These are phyloP conservation scores for Cladosporium sp. DNA, from an alignment of 2,329 filamentous ascomycete species.

Conservation along the genomic window DNA sequence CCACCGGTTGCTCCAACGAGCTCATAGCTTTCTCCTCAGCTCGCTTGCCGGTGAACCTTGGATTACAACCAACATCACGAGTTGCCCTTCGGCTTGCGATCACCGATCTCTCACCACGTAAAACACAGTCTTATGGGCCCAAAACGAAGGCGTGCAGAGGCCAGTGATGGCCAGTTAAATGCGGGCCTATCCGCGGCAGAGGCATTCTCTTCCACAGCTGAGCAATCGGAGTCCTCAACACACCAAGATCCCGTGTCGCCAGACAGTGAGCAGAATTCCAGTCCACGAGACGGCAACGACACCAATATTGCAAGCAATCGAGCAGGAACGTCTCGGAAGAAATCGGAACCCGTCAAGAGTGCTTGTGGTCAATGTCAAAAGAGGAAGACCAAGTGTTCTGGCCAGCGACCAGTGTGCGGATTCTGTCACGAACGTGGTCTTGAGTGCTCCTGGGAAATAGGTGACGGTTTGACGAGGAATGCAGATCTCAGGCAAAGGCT, in stretches of 20 bases:
- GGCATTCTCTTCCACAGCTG: background rate
- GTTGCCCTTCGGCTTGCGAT: background rate
- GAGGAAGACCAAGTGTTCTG: constrained; percentile 14
- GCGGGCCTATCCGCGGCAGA: background rate
- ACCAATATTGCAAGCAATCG: background rate
- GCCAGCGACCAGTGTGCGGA: background rate
- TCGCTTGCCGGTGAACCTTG: background rate
- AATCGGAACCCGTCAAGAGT: constrained; percentile 6
- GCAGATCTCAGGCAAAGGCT: constrained; percentile 5
- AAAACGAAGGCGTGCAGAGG: background rate
- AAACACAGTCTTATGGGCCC: background rate
- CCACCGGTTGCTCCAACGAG: background rate
- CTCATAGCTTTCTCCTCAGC: background rate
- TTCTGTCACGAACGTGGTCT: constrained; percentile 3
- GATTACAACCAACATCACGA: background rate
- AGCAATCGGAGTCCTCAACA: background rate
- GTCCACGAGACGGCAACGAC: background rate
- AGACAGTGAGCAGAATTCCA: background rate
- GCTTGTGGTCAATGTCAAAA: constrained; percentile 9
- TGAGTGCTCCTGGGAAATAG: constrained; percentile 11
- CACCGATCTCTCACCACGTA: background rate
- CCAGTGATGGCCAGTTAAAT: background rate
- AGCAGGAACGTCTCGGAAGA: background rate
- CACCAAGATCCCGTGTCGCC: background rate
- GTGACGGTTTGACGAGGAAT: constrained; percentile 1